Conservation (phyloP, 768 basidiomycete genomes). For the Mycena rosella region DNA sequence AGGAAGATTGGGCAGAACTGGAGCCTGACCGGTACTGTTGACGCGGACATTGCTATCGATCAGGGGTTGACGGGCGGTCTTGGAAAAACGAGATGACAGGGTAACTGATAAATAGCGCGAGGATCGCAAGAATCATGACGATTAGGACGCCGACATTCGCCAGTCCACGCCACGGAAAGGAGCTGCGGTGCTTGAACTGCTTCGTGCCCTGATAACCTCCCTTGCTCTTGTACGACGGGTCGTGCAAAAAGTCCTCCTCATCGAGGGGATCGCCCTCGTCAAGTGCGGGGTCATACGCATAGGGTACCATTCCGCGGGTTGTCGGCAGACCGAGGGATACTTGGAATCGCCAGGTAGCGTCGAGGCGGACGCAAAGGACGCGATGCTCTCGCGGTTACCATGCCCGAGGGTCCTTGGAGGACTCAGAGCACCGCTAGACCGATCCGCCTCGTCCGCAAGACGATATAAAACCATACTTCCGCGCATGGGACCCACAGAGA, state of each 20-base stretch:
- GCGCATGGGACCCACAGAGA: constrained; percentile 32
- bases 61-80: constrained; percentile 51
- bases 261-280: constrained; percentile 71
- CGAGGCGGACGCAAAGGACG: constrained; percentile 56
- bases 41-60: constrained; percentile 76
- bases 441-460: constrained; percentile 56
- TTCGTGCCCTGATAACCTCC: constrained; percentile 28
- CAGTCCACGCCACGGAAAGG: constrained; percentile 62
- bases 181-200: constrained; percentile 37
- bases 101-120: constrained; percentile 86
- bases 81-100: constrained; percentile 72
- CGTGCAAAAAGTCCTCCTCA: constrained; percentile 84
- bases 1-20: constrained; percentile 56
- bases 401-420: constrained; percentile 49
- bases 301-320: constrained; percentile 67
- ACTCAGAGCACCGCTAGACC: constrained; percentile 45
- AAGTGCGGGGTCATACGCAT: constrained; percentile 75
- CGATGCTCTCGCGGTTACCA: constrained; percentile 46
- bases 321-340: constrained; percentile 61
- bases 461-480: constrained; percentile 80
- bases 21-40: constrained; percentile 78
- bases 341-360: constrained; percentile 75
- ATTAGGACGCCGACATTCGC: constrained; percentile 79
- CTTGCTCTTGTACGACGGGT: constrained; percentile 54
- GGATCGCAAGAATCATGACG: constrained; percentile 68